These are phyloP conservation scores for Anastatica hierochuntica DNA, from an alignment of 345 rosid species.

Conservation along the genomic window DNA sequence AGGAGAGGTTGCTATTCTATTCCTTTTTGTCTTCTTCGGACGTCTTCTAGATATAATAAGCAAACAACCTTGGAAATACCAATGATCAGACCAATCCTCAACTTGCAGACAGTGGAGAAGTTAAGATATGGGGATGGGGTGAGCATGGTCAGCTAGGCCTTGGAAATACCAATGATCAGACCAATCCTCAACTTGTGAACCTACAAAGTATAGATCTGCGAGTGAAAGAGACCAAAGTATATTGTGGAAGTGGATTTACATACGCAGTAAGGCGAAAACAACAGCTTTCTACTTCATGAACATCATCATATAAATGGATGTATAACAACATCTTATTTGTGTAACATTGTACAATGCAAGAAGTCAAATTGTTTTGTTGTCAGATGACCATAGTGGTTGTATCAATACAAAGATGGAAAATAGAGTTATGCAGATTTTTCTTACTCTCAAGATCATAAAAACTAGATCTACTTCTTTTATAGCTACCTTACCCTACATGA, in stretches of 20 bases:
- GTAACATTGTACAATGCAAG: conserved; percentile 12
- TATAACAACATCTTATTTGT: background rate
- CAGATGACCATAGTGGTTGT: conserved; percentile 1
- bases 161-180: conserved; percentile 54
- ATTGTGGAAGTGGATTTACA: conserved; percentile 90
- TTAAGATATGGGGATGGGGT: conserved; percentile 96
- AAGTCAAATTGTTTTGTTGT: background rate
- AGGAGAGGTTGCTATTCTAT: background rate
- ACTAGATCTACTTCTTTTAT: conserved; percentile 14
- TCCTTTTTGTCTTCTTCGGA: background rate
- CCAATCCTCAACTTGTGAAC: conserved; percentile 37
- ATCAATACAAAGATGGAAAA: conserved; percentile 2
- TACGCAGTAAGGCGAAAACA: conserved; percentile 29
- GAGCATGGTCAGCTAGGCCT: conserved; percentile 93
- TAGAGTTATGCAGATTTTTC: conserved; percentile 12
- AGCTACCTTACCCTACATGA: conserved; percentile 18
- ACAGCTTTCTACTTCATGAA: conserved; percentile 3
- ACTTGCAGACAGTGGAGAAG: conserved; percentile 45
- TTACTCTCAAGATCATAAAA: background rate
- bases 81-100: conserved; percentile 45
- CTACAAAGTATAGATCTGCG: conserved; percentile 15
- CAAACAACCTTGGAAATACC: conserved; percentile 16
- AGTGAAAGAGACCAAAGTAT: conserved; percentile 27
- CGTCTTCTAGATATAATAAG: background rate
- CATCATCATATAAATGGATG: background rate